phyloP scores from a whole-genome alignment of 345 rosid species.

The Euphorbia peplus region DNA sequence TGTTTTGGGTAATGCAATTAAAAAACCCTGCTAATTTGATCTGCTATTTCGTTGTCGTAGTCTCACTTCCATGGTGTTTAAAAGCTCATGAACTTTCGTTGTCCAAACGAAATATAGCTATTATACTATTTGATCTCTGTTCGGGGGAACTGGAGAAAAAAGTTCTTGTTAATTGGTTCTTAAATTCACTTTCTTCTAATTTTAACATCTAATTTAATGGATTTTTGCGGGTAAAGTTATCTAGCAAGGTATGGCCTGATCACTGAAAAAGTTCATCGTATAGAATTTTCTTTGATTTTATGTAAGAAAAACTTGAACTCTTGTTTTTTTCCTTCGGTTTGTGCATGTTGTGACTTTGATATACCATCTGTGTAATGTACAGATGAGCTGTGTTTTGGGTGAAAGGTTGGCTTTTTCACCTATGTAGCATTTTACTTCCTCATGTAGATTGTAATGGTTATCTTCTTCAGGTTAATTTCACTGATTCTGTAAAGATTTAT shows the following conservation, averaged over 20 bases:
- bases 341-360: neutral
- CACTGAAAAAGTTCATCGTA: neutral
- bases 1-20: neutral
- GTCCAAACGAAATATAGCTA: neutral
- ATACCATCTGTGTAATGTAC: neutral
- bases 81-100: neutral
- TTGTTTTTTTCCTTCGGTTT: neutral
- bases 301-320: neutral
- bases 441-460: conserved; percentile 1
- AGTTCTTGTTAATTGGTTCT: neutral
- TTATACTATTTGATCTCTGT: neutral
- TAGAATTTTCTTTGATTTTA: neutral
- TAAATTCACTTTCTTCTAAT: neutral
- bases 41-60: neutral
- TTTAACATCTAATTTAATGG: neutral
- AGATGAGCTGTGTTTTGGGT: neutral
- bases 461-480: conserved; percentile 9
- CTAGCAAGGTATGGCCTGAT: neutral
- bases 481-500: conserved; percentile 18
- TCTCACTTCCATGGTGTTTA: neutral
- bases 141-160: neutral
- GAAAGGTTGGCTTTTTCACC: conserved; percentile 2
- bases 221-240: neutral
- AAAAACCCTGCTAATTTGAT: neutral
- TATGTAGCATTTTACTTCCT: conserved; percentile 13